Base-by-base conservation (phyloP, 768 basidiomycete species). In the Mycena olivaceomarginata region DNA sequence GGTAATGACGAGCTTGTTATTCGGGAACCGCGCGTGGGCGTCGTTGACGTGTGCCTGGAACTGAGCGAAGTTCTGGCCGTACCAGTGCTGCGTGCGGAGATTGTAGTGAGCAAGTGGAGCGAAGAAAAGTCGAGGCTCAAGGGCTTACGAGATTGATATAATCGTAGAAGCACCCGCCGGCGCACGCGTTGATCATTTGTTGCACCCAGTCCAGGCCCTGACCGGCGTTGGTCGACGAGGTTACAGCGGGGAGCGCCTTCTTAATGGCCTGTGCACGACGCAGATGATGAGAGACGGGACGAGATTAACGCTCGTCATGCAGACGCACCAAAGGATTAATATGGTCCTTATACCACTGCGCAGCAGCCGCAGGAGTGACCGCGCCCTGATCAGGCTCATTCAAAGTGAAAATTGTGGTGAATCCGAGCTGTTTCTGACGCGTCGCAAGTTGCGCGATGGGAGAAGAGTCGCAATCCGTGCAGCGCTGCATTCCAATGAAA, bases 401-500 rank as follows among this genome's bases (percentile, higher is more conserved):
- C 77, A 87, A 45, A 5, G 73, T 74, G 73, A 74, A 74, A 11
- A 74, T n/a, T 20, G 73, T 74, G 10, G 59, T n/a, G 66, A 74
- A 74, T 45, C 67, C 67, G 43, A 74, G 85, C 8, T 77, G 41
- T 60, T 83, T n/a, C 79, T 82, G 85, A 74, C 85, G 86, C 51
- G 83, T 77, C n/a, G 79, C 73, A 16, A 86, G 83, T 22, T 82
- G 70, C 6, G 78, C 75, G 13, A 86, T 80, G 11, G 86, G 86
- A 56, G 85, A 86, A 15, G 86, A 86, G 68, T 7, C 64, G 15
- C 86, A 86, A 45, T 87, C 85, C 15, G 75, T 48, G 70, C 85
- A 86, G 11, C 82, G 85, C 67, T 86, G 86, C 85, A 82, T 86
- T 11, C 86, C 86, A 4, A 86, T 84, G 74, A 86, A 86, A 1